These are phyloP conservation scores for Collariella sp. DNA, from an alignment of 495 filamentous ascomycete species.

Conservation along the genomic window DNA sequence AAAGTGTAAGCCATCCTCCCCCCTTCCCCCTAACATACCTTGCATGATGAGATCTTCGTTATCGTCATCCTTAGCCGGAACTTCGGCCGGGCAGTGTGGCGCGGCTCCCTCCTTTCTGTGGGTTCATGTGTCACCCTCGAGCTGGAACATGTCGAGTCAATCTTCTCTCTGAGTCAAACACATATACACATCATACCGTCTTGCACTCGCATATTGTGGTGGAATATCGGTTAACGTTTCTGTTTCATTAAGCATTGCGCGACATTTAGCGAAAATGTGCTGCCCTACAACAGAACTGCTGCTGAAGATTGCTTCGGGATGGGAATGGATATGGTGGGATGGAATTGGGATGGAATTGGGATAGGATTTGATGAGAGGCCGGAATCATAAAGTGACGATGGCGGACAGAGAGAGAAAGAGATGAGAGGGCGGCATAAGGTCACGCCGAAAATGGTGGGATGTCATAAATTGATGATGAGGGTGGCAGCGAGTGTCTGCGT, in stretches of 20 bases:
- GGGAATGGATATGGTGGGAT: too few species aligned
- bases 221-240: not conserved
- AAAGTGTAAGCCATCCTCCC: conserved; percentile 9
- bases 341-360: not conserved
- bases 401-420: too few species aligned
- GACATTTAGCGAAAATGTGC: too few species aligned
- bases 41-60: conserved; percentile 53
- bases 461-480: not conserved
- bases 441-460: not conserved
- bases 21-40: not conserved
- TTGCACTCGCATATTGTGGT: not conserved
- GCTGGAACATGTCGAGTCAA: conserved; percentile 47
- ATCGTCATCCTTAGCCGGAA: conserved; percentile 65
- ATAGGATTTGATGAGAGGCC: too few species aligned
- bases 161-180: conserved; percentile 59
- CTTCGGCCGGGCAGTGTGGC: conserved; percentile 19
- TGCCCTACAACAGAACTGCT: too few species aligned
- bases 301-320: not conserved
- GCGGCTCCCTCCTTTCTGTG: conserved; percentile 14
- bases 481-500: too few species aligned
- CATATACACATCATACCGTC: not conserved
- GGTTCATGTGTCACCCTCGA: conserved; percentile 18
- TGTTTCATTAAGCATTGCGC: not conserved
- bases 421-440: too few species aligned
- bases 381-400: too few species aligned